A percentile compares a stretch with the other conserved stretches of the same genome.
Evolutionary conservation across 192 early-diverging fungal species (phyloP).

Genomic region (Thoreauomyces humboldtii): DNA sequence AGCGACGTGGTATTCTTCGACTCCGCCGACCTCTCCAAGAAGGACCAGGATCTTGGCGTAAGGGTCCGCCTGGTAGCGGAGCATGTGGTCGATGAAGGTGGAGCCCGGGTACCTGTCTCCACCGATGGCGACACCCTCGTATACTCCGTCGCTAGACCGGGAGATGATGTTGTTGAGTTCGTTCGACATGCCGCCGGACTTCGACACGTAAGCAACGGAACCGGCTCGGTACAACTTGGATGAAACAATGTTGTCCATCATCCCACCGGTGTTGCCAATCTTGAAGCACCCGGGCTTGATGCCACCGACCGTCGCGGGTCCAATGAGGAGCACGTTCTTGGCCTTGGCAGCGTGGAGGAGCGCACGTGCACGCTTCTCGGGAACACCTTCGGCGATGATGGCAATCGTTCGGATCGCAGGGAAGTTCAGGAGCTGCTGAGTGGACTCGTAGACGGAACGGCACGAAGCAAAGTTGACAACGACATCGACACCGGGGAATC

Average conservation of each 20-base stretch:
- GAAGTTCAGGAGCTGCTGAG: conserved; percentile 80
- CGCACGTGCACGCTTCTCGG: conserved; percentile 92
- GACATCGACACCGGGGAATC: conserved; percentile 90
- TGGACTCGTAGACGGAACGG: conserved; percentile 90
- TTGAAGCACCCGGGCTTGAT: conserved; percentile 99
- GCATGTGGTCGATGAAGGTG: conserved; percentile 97
- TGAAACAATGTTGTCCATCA: conserved; percentile 99
- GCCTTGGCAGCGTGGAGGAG: conserved; percentile 80
- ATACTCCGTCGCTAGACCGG: conserved; percentile 93
- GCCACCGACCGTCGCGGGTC: conserved; percentile 97
- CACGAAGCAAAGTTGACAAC: conserved; percentile 98
- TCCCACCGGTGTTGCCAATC: conserved; percentile 99
- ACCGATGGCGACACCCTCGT: conserved; percentile 98
- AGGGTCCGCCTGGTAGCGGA: conserved; percentile 91
- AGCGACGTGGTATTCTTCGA: conserved; percentile 94
- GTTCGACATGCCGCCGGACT: conserved; percentile 99
- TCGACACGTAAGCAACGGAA: conserved; percentile 96
- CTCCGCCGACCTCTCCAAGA: conserved; percentile 96
- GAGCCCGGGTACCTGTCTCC: conserved; percentile 98
- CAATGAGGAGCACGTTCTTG: conserved; percentile 84
- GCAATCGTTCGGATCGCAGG: conserved; percentile 91
- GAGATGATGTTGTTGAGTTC: conserved; percentile 99
- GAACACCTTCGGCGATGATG: conserved; percentile 99
- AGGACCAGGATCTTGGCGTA: conserved; percentile 91
- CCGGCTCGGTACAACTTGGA: conserved; percentile 96